Evolutionary conservation across 306 rosid genomes (phyloP), one percentile per base, ranked within the genome.

Genomic region (Herpetospermum pedunculosum): DNA sequence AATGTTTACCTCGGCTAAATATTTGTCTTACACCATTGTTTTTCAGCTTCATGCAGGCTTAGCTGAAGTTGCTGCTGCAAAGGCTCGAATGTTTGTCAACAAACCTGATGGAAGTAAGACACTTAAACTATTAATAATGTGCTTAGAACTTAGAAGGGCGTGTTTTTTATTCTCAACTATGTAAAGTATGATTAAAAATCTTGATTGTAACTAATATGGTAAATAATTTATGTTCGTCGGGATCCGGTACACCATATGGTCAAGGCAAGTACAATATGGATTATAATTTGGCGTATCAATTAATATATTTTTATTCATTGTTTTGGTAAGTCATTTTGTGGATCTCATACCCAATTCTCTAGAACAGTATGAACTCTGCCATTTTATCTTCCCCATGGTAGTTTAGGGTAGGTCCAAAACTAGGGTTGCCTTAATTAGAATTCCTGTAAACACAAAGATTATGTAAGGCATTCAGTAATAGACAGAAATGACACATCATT

Each of bases 51-150:
- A 94, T 76, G 72, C 91, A 37, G 96, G 92, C 80, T 89, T 94
- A 79, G 98, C 96, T 59, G 97, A 94, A 83, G 96, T 91, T 76
- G 99, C 99, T 80, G 98, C 98, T 81, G 98, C 91, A 48, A 94
- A 94, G 92, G 99, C 99, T 67, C 91, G 97, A 75, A 94, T 94
- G 97, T 94, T 94, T 84, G 77, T 89, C 59, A 91, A 94, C 95
- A 91, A 94, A 86, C 99, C 99, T 43, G 99, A 94, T 83, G 99
- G 99, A 91, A 94, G 96, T 94, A 88, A 65, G 83, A 80, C 81
- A 62, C 62, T 34, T 57, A 19, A 50, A 48, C 71, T 47, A 25
- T 46, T 80, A 53, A 32, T 69, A 55, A 41, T 53, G 25, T 41
- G 12, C 29, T 41, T 67, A n/a, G 25, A 19, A 21, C 29, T 41